Percentiles rank a stretch among this genome's conserved stretches.
These are phyloP conservation scores for Colletotrichum graminicola DNA, from an alignment of 2,329 filamentous ascomycete species.

Conservation along the genomic window DNA sequence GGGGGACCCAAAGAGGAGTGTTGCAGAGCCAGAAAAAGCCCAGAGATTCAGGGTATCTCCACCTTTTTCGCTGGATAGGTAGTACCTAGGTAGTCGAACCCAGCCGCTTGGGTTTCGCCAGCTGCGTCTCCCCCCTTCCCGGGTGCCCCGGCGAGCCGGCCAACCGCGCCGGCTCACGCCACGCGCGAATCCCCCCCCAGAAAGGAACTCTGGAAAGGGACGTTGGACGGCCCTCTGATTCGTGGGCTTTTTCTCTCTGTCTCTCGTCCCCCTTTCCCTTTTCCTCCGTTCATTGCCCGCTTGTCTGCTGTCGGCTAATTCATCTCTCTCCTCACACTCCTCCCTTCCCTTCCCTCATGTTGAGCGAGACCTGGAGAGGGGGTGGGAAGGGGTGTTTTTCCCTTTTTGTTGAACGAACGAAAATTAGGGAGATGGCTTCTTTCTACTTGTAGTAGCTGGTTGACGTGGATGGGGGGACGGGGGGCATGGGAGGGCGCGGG, in stretches of 20 bases:
- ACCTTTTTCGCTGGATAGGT: too few species aligned
- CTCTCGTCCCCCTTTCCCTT: background rate
- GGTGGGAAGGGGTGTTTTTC: too few species aligned
- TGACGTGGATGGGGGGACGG: background rate
- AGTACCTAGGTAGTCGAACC: too few species aligned
- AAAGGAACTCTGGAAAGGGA: too few species aligned
- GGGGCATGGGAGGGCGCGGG: background rate
- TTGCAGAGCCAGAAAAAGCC: too few species aligned
- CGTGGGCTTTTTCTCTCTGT: background rate
- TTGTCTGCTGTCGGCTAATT: background rate
- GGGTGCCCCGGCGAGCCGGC: constrained; percentile 26
- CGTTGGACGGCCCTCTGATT: constrained; percentile 12
- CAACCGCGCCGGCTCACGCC: background rate
- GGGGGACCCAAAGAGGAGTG: too few species aligned
- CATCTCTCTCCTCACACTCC: background rate
- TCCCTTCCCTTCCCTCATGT: too few species aligned
- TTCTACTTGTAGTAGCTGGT: background rate
- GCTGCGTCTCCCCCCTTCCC: background rate
- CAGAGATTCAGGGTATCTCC: background rate
- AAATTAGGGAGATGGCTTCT: background rate
- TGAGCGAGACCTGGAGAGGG: too few species aligned
- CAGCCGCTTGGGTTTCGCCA: constrained; percentile 24
- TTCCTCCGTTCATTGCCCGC: background rate
- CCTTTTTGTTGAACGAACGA: too few species aligned
- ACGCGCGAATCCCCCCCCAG: too few species aligned